Conservation (phyloP, 108 stramenopile genomes). For the Stephanodiscus triporus region DNA sequence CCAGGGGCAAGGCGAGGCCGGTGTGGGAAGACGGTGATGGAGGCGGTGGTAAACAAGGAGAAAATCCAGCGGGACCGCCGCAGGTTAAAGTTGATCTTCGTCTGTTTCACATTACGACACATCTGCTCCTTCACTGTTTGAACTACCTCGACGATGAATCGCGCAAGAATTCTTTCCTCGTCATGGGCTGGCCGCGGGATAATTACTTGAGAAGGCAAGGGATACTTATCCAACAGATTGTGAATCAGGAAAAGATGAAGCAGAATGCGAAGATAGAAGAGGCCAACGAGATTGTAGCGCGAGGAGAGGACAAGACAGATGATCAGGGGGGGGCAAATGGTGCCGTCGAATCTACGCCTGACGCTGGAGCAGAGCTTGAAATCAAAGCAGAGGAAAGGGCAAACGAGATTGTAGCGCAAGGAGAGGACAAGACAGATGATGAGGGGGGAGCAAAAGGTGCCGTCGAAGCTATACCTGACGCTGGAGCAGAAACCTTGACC, state of each 20-base stretch:
- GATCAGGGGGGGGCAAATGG: background rate
- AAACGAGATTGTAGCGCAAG: background rate
- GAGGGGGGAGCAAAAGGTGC: constrained; percentile 6
- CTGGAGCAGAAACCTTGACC: constrained; percentile 20
- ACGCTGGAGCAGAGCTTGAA: background rate
- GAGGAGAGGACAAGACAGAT: background rate
- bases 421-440: constrained; percentile 9
- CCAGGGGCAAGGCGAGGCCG: too few species aligned
- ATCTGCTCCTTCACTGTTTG: constrained; percentile 2
- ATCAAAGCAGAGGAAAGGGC: constrained; percentile 10
- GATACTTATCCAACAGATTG: constrained; percentile 8
- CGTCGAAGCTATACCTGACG: background rate
- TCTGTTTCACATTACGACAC: background rate
- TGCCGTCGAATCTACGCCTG: background rate
- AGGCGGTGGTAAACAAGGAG: background rate
- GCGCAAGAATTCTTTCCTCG: constrained; percentile 23
- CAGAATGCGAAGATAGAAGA: constrained; percentile 15
- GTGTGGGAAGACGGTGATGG: too few species aligned
- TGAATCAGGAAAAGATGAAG: constrained; percentile 9
- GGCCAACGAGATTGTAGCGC: background rate
- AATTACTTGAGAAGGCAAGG: constrained; percentile 12
- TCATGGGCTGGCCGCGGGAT: constrained; percentile 25
- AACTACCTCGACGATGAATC: constrained; percentile 16
- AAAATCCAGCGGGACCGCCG: background rate
- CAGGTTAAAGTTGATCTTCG: background rate